phyloP scores from a whole-genome alignment of 2,329 filamentous ascomycete species.

The Paecilomyces niveus region DNA sequence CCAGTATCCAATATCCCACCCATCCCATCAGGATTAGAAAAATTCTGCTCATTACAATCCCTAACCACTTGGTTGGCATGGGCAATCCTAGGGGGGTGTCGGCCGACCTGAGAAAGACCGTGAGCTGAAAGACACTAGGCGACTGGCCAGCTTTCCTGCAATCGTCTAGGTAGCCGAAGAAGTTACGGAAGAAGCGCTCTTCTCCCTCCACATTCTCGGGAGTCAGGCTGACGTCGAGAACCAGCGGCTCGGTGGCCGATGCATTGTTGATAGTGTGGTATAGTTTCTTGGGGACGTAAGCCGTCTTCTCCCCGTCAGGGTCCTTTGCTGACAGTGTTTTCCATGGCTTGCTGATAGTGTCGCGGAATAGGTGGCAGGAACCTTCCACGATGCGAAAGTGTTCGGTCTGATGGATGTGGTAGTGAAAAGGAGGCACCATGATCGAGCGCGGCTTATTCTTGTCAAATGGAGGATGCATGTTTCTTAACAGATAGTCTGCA shows the following conservation, averaged over 20 bases:
- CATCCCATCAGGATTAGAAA: constrained; percentile 6
- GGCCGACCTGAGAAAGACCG: constrained; percentile 14
- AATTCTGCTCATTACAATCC: constrained; percentile 6
- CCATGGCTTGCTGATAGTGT: constrained; percentile 6
- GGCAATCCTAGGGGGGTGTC: constrained; percentile 15
- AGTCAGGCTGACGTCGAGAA: constrained; percentile 14
- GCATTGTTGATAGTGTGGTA: constrained; percentile 19
- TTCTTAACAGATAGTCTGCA: constrained; percentile 13
- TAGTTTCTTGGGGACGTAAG: constrained; percentile 3
- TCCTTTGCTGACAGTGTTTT: constrained; percentile 7
- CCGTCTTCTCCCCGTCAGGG: constrained; percentile 5
- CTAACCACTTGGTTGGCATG: constrained; percentile 6
- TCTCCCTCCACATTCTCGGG: constrained; percentile 15
- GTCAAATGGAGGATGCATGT: constrained; percentile 10
- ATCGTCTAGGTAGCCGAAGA: constrained; percentile 19
- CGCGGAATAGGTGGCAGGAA: constrained; percentile 10
- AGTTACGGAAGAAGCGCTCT: constrained; percentile 18
- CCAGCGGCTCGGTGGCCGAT: constrained; percentile 8
- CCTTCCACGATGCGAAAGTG: constrained; percentile 12
- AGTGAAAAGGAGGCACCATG: constrained; percentile 15
- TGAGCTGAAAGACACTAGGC: constrained; percentile 17
- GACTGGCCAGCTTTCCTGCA: constrained; percentile 8
- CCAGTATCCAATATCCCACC: constrained; percentile 8
- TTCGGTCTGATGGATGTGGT: constrained; percentile 16
- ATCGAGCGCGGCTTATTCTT: constrained; percentile 8